phyloP scores from a whole-genome alignment of 805 yeast species.

The Wickerhamiella dianesei region DNA sequence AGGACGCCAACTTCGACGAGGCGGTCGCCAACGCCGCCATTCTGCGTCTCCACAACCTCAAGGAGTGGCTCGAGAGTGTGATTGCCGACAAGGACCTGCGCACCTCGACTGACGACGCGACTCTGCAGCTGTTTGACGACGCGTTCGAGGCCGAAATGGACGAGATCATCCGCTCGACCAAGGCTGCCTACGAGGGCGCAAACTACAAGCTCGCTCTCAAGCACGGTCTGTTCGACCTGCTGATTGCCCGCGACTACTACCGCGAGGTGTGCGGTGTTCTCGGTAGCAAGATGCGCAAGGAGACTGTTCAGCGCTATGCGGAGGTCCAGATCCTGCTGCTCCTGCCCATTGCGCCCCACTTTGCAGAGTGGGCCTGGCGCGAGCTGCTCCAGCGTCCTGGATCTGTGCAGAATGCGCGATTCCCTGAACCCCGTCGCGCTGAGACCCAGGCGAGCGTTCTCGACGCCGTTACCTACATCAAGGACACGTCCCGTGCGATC shows the following conservation, averaged over 20 bases:
- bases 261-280: conserved; percentile 54
- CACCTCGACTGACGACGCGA: background rate
- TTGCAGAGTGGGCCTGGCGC: conserved; percentile 77
- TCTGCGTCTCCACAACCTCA: conserved; percentile 77
- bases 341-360: conserved; percentile 93
- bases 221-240: conserved; percentile 85
- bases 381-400: conserved; percentile 57
- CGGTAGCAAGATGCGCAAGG: conserved; percentile 57
- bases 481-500: conserved; percentile 62
- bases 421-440: conserved; percentile 57
- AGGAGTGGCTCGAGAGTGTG: conserved; percentile 88
- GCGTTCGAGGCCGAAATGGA: conserved; percentile 95
- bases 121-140: conserved; percentile 52
- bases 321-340: conserved; percentile 74
- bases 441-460: conserved; percentile 40
- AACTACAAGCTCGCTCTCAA: conserved; percentile 82
- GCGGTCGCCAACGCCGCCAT: conserved; percentile 94
- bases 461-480: conserved; percentile 67
- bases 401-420: conserved; percentile 58
- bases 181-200: conserved; percentile 55
- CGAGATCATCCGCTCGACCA: conserved; percentile 57
- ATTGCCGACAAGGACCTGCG: conserved; percentile 29
- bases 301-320: conserved; percentile 66
- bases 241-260: conserved; percentile 89
- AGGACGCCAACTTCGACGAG: conserved; percentile 97